Percentiles rank a stretch among this genome's conserved stretches.
phyloP scores from a whole-genome alignment of 768 basidiomycete species.

The Boletus sp. region DNA sequence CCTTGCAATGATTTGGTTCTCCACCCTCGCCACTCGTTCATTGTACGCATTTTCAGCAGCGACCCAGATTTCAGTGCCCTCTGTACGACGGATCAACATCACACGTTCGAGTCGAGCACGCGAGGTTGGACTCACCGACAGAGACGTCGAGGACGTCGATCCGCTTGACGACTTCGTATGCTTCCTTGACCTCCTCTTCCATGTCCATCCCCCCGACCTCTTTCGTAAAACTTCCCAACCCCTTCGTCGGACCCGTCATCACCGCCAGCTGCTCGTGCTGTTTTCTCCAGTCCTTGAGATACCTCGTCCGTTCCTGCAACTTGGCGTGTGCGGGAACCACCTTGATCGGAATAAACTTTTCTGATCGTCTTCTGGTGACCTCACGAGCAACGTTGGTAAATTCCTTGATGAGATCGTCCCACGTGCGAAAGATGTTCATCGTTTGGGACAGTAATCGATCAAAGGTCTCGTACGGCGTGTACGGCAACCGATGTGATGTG shows the following conservation, averaged over 20 bases:
- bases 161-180: slow-evolving; percentile 95
- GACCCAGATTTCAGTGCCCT: slow-evolving; percentile 98
- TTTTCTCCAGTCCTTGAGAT: slow-evolving; percentile 90
- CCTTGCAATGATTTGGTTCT: slow-evolving; percentile 97
- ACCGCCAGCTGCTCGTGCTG: slow-evolving; percentile 97
- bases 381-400: slow-evolving; percentile 93
- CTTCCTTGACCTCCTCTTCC: slow-evolving; percentile 96
- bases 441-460: slow-evolving; percentile 79
- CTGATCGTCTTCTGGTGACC: slow-evolving; percentile 82
- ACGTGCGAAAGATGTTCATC: slow-evolving; percentile 75
- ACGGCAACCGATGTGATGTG: slow-evolving; percentile 86
- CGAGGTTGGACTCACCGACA: slow-evolving; percentile 54
- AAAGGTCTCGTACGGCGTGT: slow-evolving; percentile 92
- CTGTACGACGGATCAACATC: slow-evolving; percentile 38
- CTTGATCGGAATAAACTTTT: slow-evolving; percentile 97
- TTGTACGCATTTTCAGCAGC: slow-evolving; percentile 97
- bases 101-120: background rate
- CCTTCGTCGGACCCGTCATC: slow-evolving; percentile 95
- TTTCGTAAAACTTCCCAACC: slow-evolving; percentile 67
- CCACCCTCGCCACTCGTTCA: slow-evolving; percentile 93
- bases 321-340: slow-evolving; percentile 88
- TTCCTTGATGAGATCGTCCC: slow-evolving; percentile 90
- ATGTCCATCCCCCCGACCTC: slow-evolving; percentile 92
- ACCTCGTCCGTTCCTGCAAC: slow-evolving; percentile 82
- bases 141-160: slow-evolving; percentile 96